Percentiles rank a stretch among this genome's conserved stretches.
phyloP scores from a whole-genome alignment of 371 early-diverging fungal genomes.

The Mucor saturninus region DNA sequence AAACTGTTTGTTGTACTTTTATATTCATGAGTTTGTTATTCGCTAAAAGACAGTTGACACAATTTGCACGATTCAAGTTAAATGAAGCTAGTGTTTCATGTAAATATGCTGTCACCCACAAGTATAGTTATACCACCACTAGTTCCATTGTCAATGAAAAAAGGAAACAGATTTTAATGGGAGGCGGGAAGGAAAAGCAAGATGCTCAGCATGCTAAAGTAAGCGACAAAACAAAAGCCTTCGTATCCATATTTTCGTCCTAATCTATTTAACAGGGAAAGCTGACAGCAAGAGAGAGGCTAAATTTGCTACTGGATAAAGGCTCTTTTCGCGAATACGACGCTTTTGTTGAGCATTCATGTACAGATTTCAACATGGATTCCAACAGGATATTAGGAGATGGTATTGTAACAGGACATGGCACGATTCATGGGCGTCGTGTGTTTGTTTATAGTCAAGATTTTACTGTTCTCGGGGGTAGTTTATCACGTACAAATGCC shows the following conservation, averaged over 20 bases:
- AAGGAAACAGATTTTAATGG: constrained; percentile 74
- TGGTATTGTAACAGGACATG: constrained; percentile 95
- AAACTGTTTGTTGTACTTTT: neutral
- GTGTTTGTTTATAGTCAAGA: constrained; percentile 96
- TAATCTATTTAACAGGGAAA: constrained; percentile 74
- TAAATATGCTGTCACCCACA: neutral
- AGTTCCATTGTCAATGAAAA: constrained; percentile 57
- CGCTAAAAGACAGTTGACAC: neutral
- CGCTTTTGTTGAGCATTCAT: constrained; percentile 94
- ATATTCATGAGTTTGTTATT: neutral
- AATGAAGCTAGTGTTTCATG: neutral
- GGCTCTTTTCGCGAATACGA: constrained; percentile 93
- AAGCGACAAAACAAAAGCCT: constrained; percentile 4
- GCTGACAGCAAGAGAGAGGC: constrained; percentile 94
- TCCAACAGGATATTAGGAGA: constrained; percentile 88
- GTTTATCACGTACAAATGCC: constrained; percentile 88
- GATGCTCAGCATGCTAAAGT: constrained; percentile 93
- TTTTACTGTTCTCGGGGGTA: constrained; percentile 94
- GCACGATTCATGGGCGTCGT: constrained; percentile 89
- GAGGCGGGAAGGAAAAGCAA: constrained; percentile 86
- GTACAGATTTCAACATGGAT: constrained; percentile 94
- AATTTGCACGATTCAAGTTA: neutral
- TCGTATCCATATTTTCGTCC: neutral
- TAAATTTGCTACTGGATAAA: constrained; percentile 85
- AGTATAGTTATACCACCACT: constrained; percentile 14